These are phyloP conservation scores for Kazachstania psychrophila DNA, from an alignment of 805 yeast genomes.

Conservation along the genomic window DNA sequence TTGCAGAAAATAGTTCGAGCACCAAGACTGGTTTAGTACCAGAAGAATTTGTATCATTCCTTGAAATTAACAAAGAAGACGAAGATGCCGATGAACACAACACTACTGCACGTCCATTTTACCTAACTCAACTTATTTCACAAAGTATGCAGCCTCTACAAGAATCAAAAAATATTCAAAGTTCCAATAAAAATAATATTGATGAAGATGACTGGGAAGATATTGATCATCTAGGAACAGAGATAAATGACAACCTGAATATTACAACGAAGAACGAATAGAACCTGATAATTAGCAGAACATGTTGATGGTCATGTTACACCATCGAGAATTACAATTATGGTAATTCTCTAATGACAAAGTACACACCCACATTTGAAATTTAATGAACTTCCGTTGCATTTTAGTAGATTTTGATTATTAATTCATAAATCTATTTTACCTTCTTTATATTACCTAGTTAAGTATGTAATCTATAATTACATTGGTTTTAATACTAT, in stretches of 20 bases:
- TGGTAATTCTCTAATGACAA: no score
- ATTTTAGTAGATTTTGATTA: no score
- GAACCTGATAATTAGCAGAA: no score
- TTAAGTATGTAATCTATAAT: no score
- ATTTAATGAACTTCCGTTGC: no score
- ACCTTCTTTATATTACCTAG: no score
- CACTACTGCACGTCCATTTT: slow-evolving; percentile 38
- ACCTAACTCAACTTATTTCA: slow-evolving; percentile 32
- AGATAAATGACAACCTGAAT: slow-evolving; percentile 14
- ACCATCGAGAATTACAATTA: no score
- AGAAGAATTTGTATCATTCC: slow-evolving; percentile 74
- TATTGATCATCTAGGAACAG: slow-evolving; percentile 34
- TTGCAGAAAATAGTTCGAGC: slow-evolving; percentile 51
- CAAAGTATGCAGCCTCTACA: slow-evolving; percentile 14
- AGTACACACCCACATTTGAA: no score
- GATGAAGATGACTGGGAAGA: slow-evolving; percentile 31
- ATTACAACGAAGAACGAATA: slow-evolving; percentile 24
- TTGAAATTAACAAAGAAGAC: slow-evolving; percentile 18
- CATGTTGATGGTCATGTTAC: neutral
- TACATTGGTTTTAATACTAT: no score
- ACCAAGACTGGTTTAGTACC: slow-evolving; percentile 79
- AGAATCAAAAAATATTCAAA: neutral
- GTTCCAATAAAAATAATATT: no score
- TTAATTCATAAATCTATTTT: no score
- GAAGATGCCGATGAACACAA: slow-evolving; percentile 15